Evolutionary conservation across 1,284 basidiomycete genomes (phyloP).

Genomic region (Fomes fomentarius): DNA sequence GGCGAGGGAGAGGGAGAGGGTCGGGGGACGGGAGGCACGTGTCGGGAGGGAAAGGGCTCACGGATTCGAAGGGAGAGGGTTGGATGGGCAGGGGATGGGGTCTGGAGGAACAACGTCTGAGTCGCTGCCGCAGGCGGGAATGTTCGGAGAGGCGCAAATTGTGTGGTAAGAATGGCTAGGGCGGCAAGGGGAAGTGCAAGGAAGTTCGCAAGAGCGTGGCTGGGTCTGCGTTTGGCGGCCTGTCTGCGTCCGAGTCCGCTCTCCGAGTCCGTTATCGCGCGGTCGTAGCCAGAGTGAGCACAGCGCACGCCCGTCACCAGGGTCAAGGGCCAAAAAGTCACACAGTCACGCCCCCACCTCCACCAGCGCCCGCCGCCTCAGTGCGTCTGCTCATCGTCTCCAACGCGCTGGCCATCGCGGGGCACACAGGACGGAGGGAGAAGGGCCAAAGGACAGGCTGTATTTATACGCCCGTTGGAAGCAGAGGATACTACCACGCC

Average conservation of each 20-base stretch:
- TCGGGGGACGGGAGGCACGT: slow-evolving; percentile 10
- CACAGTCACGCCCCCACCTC: slow-evolving; percentile 13
- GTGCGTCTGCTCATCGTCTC: background rate
- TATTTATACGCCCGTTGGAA: slow-evolving; percentile 15
- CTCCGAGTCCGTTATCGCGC: slow-evolving; percentile 10
- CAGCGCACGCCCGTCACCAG: slow-evolving; percentile 6
- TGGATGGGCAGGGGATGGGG: slow-evolving; percentile 3
- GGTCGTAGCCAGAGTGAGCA: background rate
- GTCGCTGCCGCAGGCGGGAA: background rate
- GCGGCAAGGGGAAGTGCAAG: too few species aligned
- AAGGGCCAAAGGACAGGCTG: slow-evolving; percentile 2
- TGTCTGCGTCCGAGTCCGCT: slow-evolving; percentile 5
- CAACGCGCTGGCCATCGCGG: slow-evolving; percentile 4
- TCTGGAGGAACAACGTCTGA: too few species aligned
- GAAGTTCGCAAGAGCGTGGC: too few species aligned
- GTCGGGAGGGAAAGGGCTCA: slow-evolving; percentile 13
- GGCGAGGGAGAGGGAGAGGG: background rate
- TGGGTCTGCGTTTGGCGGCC: background rate
- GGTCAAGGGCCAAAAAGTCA: slow-evolving; percentile 13
- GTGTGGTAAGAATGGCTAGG: too few species aligned
- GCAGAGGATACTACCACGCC: slow-evolving; percentile 13
- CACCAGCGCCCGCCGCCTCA: slow-evolving; percentile 4
- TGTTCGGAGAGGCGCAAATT: too few species aligned
- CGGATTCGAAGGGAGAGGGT: slow-evolving; percentile 5
- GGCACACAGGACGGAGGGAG: background rate